Base-by-base conservation (phyloP, 2,329 filamentous ascomycete genomes). In the Coniochaeta hoffmannii region DNA sequence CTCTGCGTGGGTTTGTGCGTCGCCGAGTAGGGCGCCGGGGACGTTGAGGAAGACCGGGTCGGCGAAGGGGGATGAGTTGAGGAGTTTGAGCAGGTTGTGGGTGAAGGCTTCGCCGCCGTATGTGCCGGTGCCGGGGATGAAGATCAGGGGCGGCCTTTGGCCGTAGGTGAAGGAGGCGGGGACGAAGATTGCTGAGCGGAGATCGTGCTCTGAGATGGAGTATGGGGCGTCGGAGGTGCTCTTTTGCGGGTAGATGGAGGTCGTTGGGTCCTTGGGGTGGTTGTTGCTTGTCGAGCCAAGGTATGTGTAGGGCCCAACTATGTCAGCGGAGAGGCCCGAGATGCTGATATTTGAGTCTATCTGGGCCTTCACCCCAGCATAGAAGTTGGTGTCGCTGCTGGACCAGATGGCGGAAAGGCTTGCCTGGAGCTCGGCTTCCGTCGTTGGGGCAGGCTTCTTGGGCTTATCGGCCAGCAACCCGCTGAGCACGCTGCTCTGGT, bases 31-130 rank as follows among this genome's bases (percentile, higher is more conserved):
- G 36, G 70, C 68, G 1, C 66, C 66, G 0, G 80, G 79, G 14
- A 83, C 71, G 60, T 83, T 83, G 19, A 84, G 67, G 75, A 78
- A 83, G 17, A 82, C 73, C 0, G 77, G 73, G 59, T 82, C 77
- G 15, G 69, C 76, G 54, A 72, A 73, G 24, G 61, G 59, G 1
- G 70, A 68, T 26, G 69, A 67, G 2, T 67, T 63, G 10, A 82
- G 66, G 1, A 82, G 67, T 51, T 78, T 77, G 55, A 73, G 75
- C 55, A 80, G 73, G 62, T 77, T 82, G 55, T 68, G 71, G 9
- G 67, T 60, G 58, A 72, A 81, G 32, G 69, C 72, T 28, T 66
- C 65, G 49, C 73, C 75, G 1, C 75, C 79, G 12, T 74, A 76
- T 28, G 71, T 61, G 12, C 74, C 78, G 0, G 80, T 83, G 2